Conservation (phyloP, 2,329 filamentous ascomycete genomes). For the Coniochaeta ligniaria region DNA sequence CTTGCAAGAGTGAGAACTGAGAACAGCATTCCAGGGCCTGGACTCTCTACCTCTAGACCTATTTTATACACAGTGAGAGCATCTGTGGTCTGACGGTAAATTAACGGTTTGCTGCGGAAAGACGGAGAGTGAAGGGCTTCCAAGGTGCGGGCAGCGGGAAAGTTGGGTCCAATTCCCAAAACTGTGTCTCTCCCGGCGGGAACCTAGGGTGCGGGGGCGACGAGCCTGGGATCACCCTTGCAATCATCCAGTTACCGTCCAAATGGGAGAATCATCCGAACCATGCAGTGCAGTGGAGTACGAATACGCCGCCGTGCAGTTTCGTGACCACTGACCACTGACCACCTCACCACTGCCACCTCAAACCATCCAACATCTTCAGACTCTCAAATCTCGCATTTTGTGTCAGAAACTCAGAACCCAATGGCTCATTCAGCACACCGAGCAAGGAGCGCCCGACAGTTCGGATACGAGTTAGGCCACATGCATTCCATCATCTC, state of each 20-base stretch:
- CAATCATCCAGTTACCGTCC: constrained; percentile 1
- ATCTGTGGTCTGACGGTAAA: not conserved
- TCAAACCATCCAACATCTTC: no score
- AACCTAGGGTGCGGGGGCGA: not conserved
- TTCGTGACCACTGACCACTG: not conserved
- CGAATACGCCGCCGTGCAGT: not conserved
- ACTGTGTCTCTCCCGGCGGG: not conserved
- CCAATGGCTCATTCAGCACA: not conserved
- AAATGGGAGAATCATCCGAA: constrained; percentile 14
- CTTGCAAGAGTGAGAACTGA: not conserved
- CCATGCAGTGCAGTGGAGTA: not conserved
- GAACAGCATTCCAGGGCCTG: not conserved
- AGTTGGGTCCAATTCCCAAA: not conserved
- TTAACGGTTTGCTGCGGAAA: not conserved
- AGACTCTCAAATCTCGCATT: not conserved
- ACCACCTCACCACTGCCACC: no score
- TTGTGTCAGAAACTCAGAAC: not conserved
- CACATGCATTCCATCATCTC: not conserved
- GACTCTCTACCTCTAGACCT: no score
- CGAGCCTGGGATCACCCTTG: constrained; percentile 8
- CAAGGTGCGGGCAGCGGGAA: not conserved
- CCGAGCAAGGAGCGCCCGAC: not conserved
- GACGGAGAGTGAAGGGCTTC: no score
- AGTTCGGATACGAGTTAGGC: not conserved
- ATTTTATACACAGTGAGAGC: no score